These are phyloP conservation scores for Mikania micrantha DNA, from an alignment of 129 eudicot genomes.

Conservation along the genomic window DNA sequence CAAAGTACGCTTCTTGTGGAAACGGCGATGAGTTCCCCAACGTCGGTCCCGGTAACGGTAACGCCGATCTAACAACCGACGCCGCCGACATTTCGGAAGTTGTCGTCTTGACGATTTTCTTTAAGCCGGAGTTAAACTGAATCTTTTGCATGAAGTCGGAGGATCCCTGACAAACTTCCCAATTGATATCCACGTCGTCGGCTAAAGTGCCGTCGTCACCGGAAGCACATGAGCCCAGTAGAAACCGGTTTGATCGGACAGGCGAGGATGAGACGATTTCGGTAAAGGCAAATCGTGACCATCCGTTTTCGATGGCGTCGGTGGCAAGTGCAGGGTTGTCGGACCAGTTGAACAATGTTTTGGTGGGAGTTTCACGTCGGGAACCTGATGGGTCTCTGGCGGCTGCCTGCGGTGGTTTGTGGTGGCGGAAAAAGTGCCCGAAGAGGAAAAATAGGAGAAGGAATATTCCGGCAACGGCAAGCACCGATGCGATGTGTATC, in stretches of 20 bases:
- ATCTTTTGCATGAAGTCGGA: conserved; percentile 80
- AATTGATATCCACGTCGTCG: conserved; percentile 42
- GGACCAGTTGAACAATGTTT: conserved; percentile 52
- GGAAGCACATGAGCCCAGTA: conserved; percentile 35
- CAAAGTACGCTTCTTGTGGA: conserved; percentile 67
- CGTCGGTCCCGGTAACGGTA: conserved; percentile 31
- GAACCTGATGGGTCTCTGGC: conserved; percentile 7
- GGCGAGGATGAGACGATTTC: conserved; percentile 30
- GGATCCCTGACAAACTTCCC: conserved; percentile 88
- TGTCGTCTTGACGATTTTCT: neutral
- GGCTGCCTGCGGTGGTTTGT: conserved; percentile 11
- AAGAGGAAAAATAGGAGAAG: conserved; percentile 17
- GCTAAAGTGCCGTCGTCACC: conserved; percentile 12
- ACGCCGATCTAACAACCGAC: conserved; percentile 17
- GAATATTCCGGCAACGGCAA: conserved; percentile 23
- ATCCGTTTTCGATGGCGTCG: conserved; percentile 88
- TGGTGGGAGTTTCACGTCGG: neutral
- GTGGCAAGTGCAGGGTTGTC: conserved; percentile 77
- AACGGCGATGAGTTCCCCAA: conserved; percentile 25
- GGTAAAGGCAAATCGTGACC: conserved; percentile 80
- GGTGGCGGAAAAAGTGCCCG: conserved; percentile 8
- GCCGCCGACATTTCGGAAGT: conserved; percentile 5
- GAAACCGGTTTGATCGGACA: conserved; percentile 39
- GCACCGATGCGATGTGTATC: conserved; percentile 31
- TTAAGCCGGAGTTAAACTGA: conserved; percentile 25